Percentiles rank a stretch among this genome's conserved stretches.
phyloP scores from a whole-genome alignment of 352 stramenopile species.

The Blastocystis sp. region DNA sequence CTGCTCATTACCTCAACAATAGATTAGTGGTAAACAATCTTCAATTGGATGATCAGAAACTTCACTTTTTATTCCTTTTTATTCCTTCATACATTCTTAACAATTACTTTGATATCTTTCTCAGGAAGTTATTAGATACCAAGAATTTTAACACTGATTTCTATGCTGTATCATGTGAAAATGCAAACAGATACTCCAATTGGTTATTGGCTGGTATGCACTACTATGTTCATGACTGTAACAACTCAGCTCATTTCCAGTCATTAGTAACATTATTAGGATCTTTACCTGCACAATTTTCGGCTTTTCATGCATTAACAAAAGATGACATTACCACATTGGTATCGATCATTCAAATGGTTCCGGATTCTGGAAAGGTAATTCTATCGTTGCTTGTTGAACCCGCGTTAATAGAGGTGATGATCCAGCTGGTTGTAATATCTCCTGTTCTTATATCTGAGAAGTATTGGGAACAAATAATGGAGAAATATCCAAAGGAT shows the following conservation, averaged over 20 bases:
- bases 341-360: not conserved
- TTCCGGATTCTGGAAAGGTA: not conserved
- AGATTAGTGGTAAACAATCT: not conserved
- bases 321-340: not conserved
- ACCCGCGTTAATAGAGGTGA: not conserved
- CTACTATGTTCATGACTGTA: not conserved
- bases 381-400: not conserved
- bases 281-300: not conserved
- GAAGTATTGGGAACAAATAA: too few species aligned
- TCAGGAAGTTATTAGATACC: not conserved
- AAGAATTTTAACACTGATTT: not conserved
- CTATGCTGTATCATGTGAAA: not conserved
- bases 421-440: not conserved
- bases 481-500: too few species aligned
- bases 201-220: not conserved
- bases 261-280: not conserved
- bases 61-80: conserved; percentile 12
- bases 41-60: not conserved
- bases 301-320: not conserved
- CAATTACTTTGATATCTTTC: conserved; percentile 5
- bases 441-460: too few species aligned
- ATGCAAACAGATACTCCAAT: not conserved
- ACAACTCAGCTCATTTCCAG: too few species aligned
- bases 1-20: not conserved
- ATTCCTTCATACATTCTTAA: not conserved